Conservation (phyloP, 495 filamentous ascomycete species). For the Antarctomyces pellizariae region DNA sequence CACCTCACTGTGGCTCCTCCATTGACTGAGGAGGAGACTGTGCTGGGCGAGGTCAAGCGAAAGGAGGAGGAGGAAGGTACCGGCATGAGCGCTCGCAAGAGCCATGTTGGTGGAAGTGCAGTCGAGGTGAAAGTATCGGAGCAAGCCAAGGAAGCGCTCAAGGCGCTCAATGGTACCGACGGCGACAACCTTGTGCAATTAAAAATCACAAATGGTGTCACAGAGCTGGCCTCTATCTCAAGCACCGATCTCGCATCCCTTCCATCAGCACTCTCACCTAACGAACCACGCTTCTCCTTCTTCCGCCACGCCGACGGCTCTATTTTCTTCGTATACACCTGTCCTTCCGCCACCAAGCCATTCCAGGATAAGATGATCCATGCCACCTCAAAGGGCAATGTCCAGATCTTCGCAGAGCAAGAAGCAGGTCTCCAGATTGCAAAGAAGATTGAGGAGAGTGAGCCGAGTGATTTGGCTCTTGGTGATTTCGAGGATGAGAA, state of each 20-base stretch:
- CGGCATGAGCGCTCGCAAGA: conserved; percentile 40
- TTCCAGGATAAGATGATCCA: conserved; percentile 94
- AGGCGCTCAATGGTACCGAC: conserved; percentile 25
- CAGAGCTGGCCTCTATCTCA: conserved; percentile 40
- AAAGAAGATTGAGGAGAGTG: conserved; percentile 42
- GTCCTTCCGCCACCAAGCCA: conserved; percentile 48
- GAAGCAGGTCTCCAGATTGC: conserved; percentile 48
- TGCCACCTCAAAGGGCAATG: conserved; percentile 54
- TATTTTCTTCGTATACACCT: conserved; percentile 87
- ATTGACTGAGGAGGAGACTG: conserved; percentile 72
- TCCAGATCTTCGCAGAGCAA: conserved; percentile 38
- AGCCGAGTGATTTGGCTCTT: conserved; percentile 59
- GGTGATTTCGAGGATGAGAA: conserved; percentile 49
- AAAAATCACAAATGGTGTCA: conserved; percentile 53
- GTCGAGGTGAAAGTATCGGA: conserved; percentile 38
- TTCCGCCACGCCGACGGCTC: conserved; percentile 41
- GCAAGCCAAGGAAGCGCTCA: conserved; percentile 41
- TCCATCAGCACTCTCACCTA: conserved; percentile 44
- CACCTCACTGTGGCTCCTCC: conserved; percentile 45
- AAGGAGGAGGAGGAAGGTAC: conserved; percentile 57
- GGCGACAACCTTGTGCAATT: conserved; percentile 52
- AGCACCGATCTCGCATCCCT: conserved; percentile 25
- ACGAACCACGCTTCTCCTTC: conserved; percentile 76
- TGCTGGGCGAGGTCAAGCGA: conserved; percentile 48
- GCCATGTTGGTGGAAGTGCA: too few species aligned